A percentile compares a stretch with the other conserved stretches of the same genome.
Evolutionary conservation across 257 asterid genomes (phyloP).

Genomic region (Vinca minor): DNA sequence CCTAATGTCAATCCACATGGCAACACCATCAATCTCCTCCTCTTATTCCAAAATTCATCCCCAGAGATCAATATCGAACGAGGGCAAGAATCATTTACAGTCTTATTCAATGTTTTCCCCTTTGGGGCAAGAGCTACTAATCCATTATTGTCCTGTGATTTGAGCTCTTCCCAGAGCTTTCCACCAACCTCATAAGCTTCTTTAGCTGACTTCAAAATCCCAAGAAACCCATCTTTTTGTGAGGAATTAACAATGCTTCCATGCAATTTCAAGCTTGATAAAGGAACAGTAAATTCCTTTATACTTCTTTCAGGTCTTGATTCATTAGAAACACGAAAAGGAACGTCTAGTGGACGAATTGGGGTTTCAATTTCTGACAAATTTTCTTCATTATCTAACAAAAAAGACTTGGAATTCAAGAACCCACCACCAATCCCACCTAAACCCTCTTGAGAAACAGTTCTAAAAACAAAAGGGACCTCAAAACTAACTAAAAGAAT

Average conservation of each 20-base stretch:
- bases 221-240: conserved; percentile 18
- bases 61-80: conserved; percentile 50
- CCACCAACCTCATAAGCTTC: conserved; percentile 68
- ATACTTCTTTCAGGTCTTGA: conserved; percentile 36
- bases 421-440: conserved; percentile 32
- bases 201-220: conserved; percentile 48
- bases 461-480: conserved; percentile 65
- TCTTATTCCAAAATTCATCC: conserved; percentile 36
- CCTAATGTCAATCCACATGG: conserved; percentile 89
- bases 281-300: conserved; percentile 2
- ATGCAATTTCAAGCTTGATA: conserved; percentile 25
- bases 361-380: conserved; percentile 54
- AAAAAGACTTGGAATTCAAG: conserved; percentile 44
- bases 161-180: conserved; percentile 66
- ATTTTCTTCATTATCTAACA: conserved; percentile 65
- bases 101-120: neutral
- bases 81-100: conserved; percentile 41
- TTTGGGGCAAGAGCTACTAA: conserved; percentile 1
- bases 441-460: conserved; percentile 37
- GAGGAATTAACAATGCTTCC: conserved; percentile 8
- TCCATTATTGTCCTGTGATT: conserved; percentile 26
- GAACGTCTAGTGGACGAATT: conserved; percentile 46
- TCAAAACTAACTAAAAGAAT: conserved; percentile 55
- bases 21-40: conserved; percentile 53
- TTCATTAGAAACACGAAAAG: conserved; percentile 24